Base-by-base conservation (phyloP, 257 asterid species). In the Verbena officinalis region DNA sequence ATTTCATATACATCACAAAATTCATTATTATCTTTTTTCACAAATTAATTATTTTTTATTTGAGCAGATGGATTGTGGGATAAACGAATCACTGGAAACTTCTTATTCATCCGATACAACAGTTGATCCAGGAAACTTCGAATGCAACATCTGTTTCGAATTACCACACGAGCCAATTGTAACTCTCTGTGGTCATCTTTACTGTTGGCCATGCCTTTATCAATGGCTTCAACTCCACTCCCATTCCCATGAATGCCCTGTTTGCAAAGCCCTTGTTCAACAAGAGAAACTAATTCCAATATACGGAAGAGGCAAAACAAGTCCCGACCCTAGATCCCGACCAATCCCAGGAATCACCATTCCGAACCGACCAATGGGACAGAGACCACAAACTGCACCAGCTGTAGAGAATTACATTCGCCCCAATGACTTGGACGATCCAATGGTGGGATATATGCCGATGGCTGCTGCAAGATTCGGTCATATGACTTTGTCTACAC, bases 141-240 rank as follows among this genome's bases (percentile, higher is more conserved):
- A 93, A 59, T 93, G 99, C 88, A 78, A 87, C 76, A 86, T 93
- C 73, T 93, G 97, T 73, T 86, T 90, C n/a, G 99, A 93, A 52
- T 80, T 88, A 59, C 92, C 97, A 14, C 91, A 84, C 62, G 97
- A 86, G 42, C 96, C 99, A 14, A 76, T 90, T 9, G 96, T 90
- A 17, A 93, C 99, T 9, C 95, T 84, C 33, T 93, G 99, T 44
- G 99, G 99, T 51, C 99, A 93, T 77, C 95, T 93, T 42, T 93
- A 89, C 75, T 93, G 99, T 68, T 87, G 99, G 97, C 87, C 96
- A 13, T 93, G 99, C 79, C 87, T 93, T 58, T 86, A 73, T 84
- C 90, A 86, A 56, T 93, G 99, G 99, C 86, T 93, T 75, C 85
- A 75, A 30, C 78, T 79, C 63, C 96, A 93, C 56, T 93, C 99